Conservation (phyloP, 768 basidiomycete species). For the Leucocoprinus birnbaumii region DNA sequence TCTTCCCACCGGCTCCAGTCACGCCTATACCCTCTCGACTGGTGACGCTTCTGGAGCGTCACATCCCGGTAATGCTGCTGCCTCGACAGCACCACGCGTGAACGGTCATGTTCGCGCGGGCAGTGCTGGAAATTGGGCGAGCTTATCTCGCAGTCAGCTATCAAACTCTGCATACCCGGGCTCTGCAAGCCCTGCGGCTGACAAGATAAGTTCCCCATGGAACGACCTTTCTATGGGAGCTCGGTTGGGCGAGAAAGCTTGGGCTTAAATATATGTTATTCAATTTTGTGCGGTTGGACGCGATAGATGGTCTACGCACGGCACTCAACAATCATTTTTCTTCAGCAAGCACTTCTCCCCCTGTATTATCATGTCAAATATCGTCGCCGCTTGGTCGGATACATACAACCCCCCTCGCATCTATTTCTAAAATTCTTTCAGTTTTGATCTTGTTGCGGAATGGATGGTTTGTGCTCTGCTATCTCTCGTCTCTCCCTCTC, state of each 20-base stretch:
- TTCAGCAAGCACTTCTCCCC: neutral
- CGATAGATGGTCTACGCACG: neutral
- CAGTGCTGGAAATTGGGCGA: constrained; percentile 80
- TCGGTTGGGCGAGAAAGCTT: constrained; percentile 57
- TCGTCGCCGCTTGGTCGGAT: constrained; percentile 7
- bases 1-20: constrained; percentile 49
- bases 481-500: neutral
- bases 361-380: constrained; percentile 6
- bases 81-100: constrained; percentile 32
- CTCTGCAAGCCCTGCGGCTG: constrained; percentile 51
- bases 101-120: constrained; percentile 75
- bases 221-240: constrained; percentile 47
- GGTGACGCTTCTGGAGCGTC: constrained; percentile 6
- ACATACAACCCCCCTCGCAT: neutral
- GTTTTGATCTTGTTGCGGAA: constrained; percentile 1
- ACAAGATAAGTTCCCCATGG: constrained; percentile 62
- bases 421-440: neutral
- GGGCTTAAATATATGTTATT: constrained; percentile 36
- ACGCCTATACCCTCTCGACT: constrained; percentile 21
- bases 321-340: neutral
- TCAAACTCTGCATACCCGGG: constrained; percentile 48
- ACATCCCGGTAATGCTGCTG: neutral
- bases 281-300: neutral
- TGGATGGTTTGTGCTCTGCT: neutral
- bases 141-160: constrained; percentile 53